Conservation (phyloP, 257 asterid species). For the Forsythia suspensa region DNA sequence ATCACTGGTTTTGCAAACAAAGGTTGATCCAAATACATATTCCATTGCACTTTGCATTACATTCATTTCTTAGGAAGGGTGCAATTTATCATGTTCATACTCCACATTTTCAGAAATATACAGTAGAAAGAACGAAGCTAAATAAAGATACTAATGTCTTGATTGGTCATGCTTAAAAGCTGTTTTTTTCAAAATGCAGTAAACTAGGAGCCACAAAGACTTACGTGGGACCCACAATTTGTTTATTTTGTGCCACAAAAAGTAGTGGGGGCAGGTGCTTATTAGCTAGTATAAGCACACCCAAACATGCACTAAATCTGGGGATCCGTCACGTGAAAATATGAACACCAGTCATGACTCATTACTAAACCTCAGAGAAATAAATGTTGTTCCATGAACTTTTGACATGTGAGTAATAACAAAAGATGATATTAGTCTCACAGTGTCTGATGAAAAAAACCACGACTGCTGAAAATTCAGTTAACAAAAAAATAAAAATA, state of each 20-base stretch:
- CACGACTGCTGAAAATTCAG: constrained; percentile 7
- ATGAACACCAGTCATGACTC: background rate
- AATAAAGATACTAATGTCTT: background rate
- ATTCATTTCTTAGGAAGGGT: constrained; percentile 27
- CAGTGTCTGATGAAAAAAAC: constrained; percentile 6
- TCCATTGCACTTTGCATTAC: constrained; percentile 90
- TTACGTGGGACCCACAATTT: too few species aligned
- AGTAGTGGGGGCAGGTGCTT: too few species aligned
- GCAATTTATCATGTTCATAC: constrained; percentile 9
- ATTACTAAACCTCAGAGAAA: background rate
- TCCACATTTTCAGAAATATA: constrained; percentile 6
- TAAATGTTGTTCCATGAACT: background rate
- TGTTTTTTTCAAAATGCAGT: too few species aligned
- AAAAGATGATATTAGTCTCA: constrained; percentile 1
- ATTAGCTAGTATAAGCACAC: too few species aligned
- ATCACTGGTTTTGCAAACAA: constrained; percentile 86
- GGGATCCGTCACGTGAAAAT: background rate
- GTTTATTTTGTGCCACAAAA: too few species aligned
- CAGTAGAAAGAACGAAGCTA: background rate
- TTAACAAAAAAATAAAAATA: constrained; percentile 4
- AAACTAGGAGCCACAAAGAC: too few species aligned
- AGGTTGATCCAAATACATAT: constrained; percentile 91
- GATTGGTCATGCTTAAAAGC: too few species aligned
- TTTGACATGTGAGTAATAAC: constrained; percentile 21
- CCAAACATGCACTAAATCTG: background rate